phyloP scores from a whole-genome alignment of 2,329 filamentous ascomycete species.

The Botrytis deweyae region DNA sequence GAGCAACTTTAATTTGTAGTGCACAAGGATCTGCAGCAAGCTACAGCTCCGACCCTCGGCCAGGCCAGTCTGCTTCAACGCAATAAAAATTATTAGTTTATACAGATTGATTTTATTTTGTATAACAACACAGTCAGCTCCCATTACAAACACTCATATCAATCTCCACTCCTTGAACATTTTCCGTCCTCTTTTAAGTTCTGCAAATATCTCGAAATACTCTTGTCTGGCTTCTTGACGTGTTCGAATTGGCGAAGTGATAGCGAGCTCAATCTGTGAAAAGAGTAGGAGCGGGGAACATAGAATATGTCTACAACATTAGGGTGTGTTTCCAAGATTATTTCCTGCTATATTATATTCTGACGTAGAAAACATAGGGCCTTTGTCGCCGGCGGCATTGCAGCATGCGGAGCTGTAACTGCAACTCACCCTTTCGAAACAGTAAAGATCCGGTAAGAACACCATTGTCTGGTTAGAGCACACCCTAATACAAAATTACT shows the following conservation, averaged over 20 bases:
- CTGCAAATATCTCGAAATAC: not conserved
- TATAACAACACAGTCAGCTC: conserved; percentile 13
- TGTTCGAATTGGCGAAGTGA: conserved; percentile 26
- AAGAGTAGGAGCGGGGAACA: conserved; percentile 30
- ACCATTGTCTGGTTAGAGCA: conserved; percentile 6
- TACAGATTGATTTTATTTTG: not conserved
- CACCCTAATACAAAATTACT: conserved; percentile 17
- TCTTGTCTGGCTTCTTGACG: not conserved
- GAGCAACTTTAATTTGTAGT: not conserved
- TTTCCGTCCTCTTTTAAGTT: not conserved
- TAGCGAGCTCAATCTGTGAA: conserved; percentile 17
- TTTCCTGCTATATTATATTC: not conserved
- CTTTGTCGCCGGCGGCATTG: conserved; percentile 94
- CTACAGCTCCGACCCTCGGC: conserved; percentile 16
- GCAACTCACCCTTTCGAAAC: conserved; percentile 98
- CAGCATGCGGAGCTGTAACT: conserved; percentile 94
- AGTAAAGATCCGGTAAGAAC: conserved; percentile 85
- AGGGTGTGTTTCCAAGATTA: conserved; percentile 42
- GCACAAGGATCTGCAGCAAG: conserved; percentile 3
- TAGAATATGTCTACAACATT: conserved; percentile 53
- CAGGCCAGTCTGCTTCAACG: not conserved
- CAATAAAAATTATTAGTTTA: conserved; percentile 18
- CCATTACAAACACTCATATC: not conserved
- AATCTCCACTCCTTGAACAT: not conserved
- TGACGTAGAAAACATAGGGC: conserved; percentile 49